Evolutionary conservation across 306 rosid genomes (phyloP), one percentile per base, ranked within the genome.

Genomic region (Mimosa bimucronata): DNA sequence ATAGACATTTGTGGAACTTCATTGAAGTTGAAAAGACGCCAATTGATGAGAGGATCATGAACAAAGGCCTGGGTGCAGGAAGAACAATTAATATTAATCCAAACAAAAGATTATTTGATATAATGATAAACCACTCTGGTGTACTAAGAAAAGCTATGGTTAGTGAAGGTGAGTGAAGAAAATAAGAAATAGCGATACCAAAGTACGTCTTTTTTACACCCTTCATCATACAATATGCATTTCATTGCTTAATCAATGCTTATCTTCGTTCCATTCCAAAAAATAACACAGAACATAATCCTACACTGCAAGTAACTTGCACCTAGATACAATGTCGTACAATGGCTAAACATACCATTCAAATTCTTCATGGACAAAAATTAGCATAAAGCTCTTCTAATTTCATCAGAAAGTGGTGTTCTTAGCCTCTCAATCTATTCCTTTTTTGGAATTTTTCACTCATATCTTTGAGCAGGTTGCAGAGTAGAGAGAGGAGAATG

Each of bases 21-120:
- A 75, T 91, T 95, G 81, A 95, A 91, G 88, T 95, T 91, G 87
- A 95, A 95, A 83, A 95, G 99, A 87, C 99, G 99, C 99, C 99
- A 95, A 77, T 95, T 95, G 85, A 95, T 93, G 57, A 95, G 96
- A 82, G 99, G 99, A 79, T 95, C 98, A 21, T 95, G 98, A 71
- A 95, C 99, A 87, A 95, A 95, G 65, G 99, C 99, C 99, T 95
- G 90, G 76, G 80, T 4, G 74, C 45, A 86, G 44, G 77, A 66
- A 65, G 71, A 80, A 41, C 57, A 79, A 53, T 64, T 70, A 44
- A 72, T 79, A 62, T 23, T 42, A 25, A 70, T 75, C 67, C 55
- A 62, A 42, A 74, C 57, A 28, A 21, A 50, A 68, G 66, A 74
- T 69, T 16, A 23, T 72, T 23, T 68, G 3, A 67, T 67, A 40